These are phyloP conservation scores for Aristolochia contorta DNA, from an alignment of 164 flowering plant species.

Conservation along the genomic window DNA sequence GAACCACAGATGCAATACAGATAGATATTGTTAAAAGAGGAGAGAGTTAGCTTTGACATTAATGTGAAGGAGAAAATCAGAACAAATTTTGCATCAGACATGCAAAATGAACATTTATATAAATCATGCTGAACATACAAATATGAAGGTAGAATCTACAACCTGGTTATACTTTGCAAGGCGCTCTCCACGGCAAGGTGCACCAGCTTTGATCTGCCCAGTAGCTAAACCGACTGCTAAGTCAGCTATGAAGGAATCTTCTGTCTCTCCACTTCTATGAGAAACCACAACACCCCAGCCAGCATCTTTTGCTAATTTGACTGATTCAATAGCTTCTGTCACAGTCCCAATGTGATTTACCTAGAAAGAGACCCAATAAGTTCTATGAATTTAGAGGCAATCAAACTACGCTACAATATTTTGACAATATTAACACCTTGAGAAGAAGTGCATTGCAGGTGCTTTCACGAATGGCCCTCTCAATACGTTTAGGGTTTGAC, in stretches of 20 bases:
- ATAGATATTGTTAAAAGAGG: too few species aligned
- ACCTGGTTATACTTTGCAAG: slow-evolving; percentile 94
- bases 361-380: slow-evolving; percentile 21
- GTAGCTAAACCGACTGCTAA: slow-evolving; percentile 78
- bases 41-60: too few species aligned
- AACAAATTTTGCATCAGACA: too few species aligned
- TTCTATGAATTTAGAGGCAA: not conserved
- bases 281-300: slow-evolving; percentile 86
- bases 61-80: too few species aligned
- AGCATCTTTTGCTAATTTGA: slow-evolving; percentile 82
- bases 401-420: not conserved
- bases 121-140: not conserved
- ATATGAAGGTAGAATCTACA: not conserved
- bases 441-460: slow-evolving; percentile 89
- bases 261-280: slow-evolving; percentile 92
- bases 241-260: slow-evolving; percentile 85
- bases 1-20: too few species aligned
- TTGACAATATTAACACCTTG: slow-evolving; percentile 44
- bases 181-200: slow-evolving; percentile 94
- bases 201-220: slow-evolving; percentile 91
- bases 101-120: too few species aligned
- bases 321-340: slow-evolving; percentile 86
- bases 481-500: slow-evolving; percentile 81
- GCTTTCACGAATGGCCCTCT: slow-evolving; percentile 63
- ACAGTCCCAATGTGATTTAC: slow-evolving; percentile 86